phyloP scores from a whole-genome alignment of 768 basidiomycete species.

The Cubamyces sp. region DNA sequence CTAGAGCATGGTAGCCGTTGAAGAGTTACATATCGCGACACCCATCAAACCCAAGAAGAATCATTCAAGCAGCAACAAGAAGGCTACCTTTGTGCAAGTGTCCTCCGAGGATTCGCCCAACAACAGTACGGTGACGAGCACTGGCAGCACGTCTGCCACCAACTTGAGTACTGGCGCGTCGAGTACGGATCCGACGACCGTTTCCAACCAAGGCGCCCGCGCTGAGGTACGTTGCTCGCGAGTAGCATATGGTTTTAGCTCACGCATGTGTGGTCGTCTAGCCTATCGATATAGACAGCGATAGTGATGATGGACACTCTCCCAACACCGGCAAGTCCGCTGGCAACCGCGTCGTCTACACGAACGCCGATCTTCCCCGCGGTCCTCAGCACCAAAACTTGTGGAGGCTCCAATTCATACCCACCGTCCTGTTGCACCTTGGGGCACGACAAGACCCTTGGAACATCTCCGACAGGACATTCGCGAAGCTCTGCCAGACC shows the following conservation, averaged over 20 bases:
- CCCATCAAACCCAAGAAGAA: not conserved
- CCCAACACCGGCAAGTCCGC: not conserved
- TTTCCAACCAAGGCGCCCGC: too few relatives aligned
- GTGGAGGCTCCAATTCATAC: not conserved
- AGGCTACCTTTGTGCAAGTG: too few relatives aligned
- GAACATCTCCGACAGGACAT: not conserved
- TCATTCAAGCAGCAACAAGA: too few relatives aligned
- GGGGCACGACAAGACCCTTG: slow-evolving; percentile 2
- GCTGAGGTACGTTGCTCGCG: too few relatives aligned
- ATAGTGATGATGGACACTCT: not conserved
- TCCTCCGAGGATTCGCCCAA: too few relatives aligned
- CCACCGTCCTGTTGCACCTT: not conserved
- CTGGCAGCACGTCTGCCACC: too few relatives aligned
- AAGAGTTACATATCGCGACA: not conserved
- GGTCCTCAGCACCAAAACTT: not conserved
- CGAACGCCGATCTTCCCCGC: not conserved
- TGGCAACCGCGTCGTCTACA: not conserved
- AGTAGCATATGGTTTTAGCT: too few relatives aligned
- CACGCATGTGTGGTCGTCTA: too few relatives aligned
- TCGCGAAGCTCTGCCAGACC: not conserved
- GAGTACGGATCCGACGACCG: too few relatives aligned
- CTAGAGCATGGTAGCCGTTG: not conserved
- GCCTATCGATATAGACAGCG: not conserved
- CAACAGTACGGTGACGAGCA: too few relatives aligned
- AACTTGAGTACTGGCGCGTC: too few relatives aligned